Conservation (phyloP, 2,329 filamentous ascomycete genomes). For the Geosmithia flava region DNA sequence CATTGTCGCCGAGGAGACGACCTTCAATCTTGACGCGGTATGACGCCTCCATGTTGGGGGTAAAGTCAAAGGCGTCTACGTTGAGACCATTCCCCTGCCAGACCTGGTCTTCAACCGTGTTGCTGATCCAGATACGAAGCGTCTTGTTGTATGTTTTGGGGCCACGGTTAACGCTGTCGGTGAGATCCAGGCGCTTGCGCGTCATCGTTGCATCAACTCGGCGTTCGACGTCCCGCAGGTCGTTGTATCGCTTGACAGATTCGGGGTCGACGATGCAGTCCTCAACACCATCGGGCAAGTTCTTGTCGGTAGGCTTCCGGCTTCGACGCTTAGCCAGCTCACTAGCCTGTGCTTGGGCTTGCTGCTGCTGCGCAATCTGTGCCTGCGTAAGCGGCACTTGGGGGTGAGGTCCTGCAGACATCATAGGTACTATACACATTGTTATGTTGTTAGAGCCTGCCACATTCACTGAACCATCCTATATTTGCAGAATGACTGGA, state of each 20-base stretch:
- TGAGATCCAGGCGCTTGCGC: slow-evolving; percentile 82
- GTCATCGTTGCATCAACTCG: slow-evolving; percentile 86
- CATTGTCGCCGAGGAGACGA: slow-evolving; percentile 57
- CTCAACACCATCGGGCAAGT: slow-evolving; percentile 81
- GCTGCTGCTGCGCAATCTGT: slow-evolving; percentile 38
- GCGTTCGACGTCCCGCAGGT: slow-evolving; percentile 76
- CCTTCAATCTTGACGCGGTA: slow-evolving; percentile 92
- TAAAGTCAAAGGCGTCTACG: slow-evolving; percentile 71
- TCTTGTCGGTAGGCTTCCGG: slow-evolving; percentile 88
- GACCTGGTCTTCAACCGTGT: slow-evolving; percentile 85
- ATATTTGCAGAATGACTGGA: not conserved
- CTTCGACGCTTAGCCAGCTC: slow-evolving; percentile 69
- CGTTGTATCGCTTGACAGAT: slow-evolving; percentile 69
- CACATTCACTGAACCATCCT: not conserved
- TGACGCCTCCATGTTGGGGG: slow-evolving; percentile 61
- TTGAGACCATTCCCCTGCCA: slow-evolving; percentile 69
- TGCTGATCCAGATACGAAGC: slow-evolving; percentile 86
- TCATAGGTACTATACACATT: slow-evolving; percentile 36
- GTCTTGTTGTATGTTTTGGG: slow-evolving; percentile 73
- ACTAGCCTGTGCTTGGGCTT: slow-evolving; percentile 32
- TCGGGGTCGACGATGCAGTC: slow-evolving; percentile 66
- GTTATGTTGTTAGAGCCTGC: not conserved
- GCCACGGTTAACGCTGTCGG: slow-evolving; percentile 65
- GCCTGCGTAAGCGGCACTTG: slow-evolving; percentile 38
- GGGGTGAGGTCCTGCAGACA: slow-evolving; percentile 39